Evolutionary conservation across 306 rosid species (phyloP).

Genomic region (Herpetospermum pedunculosum): DNA sequence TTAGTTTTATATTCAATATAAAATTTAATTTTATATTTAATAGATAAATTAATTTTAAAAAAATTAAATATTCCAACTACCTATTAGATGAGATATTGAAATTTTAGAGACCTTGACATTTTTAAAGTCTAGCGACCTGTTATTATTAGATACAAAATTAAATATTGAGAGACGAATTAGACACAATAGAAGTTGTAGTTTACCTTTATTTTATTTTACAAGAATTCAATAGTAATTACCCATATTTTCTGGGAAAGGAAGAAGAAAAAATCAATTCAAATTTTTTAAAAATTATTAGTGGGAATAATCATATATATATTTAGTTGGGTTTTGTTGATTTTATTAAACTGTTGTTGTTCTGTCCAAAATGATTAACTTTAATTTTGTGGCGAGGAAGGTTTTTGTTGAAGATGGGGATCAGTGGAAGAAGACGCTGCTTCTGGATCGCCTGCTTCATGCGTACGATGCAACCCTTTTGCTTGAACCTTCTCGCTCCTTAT

Average conservation of each 20-base stretch:
- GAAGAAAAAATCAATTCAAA: neutral
- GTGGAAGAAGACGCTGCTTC: slow-evolving; percentile 15
- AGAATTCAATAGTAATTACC: neutral
- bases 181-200: no score
- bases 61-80: no score
- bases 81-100: no score
- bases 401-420: slow-evolving; percentile 19
- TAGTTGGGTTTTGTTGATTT: neutral
- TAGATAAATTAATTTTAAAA: no score
- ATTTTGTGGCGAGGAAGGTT: neutral
- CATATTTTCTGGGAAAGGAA: neutral
- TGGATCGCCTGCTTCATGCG: slow-evolving; percentile 15
- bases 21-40: no score
- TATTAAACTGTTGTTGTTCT: neutral
- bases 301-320: neutral
- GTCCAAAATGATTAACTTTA: neutral
- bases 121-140: no score
- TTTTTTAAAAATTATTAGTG: neutral
- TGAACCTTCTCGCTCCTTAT: slow-evolving; percentile 22
- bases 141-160: no score
- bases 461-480: slow-evolving; percentile 26
- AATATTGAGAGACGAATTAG: no score
- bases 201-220: no score
- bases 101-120: no score
- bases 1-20: no score